These are phyloP conservation scores for Lecanicillium sp. DNA, from an alignment of 2,329 filamentous ascomycete species.

Conservation along the genomic window DNA sequence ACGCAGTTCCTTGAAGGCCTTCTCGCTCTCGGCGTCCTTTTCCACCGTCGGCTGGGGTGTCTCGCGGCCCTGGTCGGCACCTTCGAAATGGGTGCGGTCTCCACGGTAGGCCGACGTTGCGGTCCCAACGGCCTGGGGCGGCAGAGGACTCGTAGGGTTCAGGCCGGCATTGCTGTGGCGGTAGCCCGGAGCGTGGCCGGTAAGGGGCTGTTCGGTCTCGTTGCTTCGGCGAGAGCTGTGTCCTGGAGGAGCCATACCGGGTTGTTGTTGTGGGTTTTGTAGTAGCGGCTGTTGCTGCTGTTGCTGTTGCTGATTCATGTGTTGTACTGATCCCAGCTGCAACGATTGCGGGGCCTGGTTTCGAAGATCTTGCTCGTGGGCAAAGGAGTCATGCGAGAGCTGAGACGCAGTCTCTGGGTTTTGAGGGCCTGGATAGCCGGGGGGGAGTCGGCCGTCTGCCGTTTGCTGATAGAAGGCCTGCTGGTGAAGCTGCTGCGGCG, in stretches of 20 bases:
- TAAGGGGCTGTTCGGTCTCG: conserved; percentile 42
- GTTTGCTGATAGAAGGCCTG: conserved; percentile 13
- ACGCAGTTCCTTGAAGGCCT: conserved; percentile 53
- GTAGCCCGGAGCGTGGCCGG: conserved; percentile 46
- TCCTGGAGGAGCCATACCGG: conserved; percentile 41
- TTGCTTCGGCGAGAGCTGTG: conserved; percentile 39
- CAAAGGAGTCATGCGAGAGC: conserved; percentile 55
- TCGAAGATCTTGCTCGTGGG: conserved; percentile 39
- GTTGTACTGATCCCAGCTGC: conserved; percentile 9
- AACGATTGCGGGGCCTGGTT: conserved; percentile 7
- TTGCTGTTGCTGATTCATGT: conserved; percentile 33
- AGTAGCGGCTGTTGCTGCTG: conserved; percentile 35
- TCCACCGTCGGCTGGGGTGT: conserved; percentile 49
- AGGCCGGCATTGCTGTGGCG: conserved; percentile 43
- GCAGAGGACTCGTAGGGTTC: conserved; percentile 38
- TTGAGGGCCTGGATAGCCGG: conserved; percentile 22
- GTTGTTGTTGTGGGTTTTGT: conserved; percentile 28
- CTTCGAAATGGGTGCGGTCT: conserved; percentile 39
- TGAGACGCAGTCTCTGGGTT: conserved; percentile 58
- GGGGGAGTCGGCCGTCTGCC: background rate
- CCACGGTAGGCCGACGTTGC: conserved; percentile 35
- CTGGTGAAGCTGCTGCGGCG: conserved; percentile 26
- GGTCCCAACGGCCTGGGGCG: conserved; percentile 31
- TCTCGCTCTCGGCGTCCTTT: conserved; percentile 43
- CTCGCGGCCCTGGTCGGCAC: conserved; percentile 44